Evolutionary conservation across 371 early-diverging fungal species (phyloP), one percentile per base, ranked within the genome.

Genomic region (Mucor lusitanicus): DNA sequence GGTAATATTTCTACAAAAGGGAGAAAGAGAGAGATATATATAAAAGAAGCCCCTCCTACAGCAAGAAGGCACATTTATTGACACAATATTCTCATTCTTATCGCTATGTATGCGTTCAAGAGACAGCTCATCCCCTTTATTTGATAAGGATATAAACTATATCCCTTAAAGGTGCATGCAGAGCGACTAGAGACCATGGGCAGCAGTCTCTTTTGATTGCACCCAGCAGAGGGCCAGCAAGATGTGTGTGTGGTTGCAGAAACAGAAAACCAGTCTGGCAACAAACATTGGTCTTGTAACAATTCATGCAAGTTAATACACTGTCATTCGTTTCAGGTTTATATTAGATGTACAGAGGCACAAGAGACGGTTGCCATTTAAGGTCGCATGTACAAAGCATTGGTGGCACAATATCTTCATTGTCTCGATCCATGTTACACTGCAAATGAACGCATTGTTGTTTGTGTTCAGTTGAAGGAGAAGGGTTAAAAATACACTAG

Each of bases 341-440:
- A 6, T 42, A 19, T 17, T n/a, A 50, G 23, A 11, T 19, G 6
- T 3, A 50, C 0, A 50, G 21, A 25, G 50, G 25, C 23, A 23
- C 21, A 19, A 50, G n/a, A 19, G 11, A 12, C 25, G 12, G 25
- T 50, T 50, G 21, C 50, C 50, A 23, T 50, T 50, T 50, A 25
- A 50, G 50, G 50, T 25, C 50, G 50, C 50, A 50, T 50, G 50
- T 50, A 9, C 50, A 23, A 50, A 50, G 50, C 50, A 50, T 50
- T 50, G 50, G 50, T 50, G 50, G 50, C 50, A 50, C 50, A 50
- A 25, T 50, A 50, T 23, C 23, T 23, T 19, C 23, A 50, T 50
- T 50, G 50, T 50, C 23, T 21, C 50, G 50, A 50, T 50, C 25
- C 11, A 23, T 19, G 50, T 50, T 25, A 50, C 50, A 50, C 50